Evolutionary conservation across 495 filamentous ascomycete genomes (phyloP).

Genomic region (Mytilinidion resinicola): DNA sequence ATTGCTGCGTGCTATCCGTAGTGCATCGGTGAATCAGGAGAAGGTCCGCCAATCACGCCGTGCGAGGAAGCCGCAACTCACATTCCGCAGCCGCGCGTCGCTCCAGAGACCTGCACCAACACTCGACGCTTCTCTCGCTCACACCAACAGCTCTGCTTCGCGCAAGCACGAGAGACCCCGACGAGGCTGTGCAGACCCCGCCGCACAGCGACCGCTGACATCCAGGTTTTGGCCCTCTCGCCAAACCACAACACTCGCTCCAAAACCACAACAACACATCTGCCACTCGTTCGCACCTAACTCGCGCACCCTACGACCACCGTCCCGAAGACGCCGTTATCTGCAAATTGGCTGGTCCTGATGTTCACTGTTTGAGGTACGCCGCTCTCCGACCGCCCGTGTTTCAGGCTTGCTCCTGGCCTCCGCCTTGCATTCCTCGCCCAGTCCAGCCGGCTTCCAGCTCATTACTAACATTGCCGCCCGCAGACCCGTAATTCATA

Average conservation of each 20-base stretch:
- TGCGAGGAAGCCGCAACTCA: conserved; percentile 2
- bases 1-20: not conserved
- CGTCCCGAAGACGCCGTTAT: conserved; percentile 14
- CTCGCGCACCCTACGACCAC: conserved; percentile 7
- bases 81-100: conserved; percentile 8
- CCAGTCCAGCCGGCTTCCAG: not conserved
- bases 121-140: conserved; percentile 16
- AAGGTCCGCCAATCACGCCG: conserved; percentile 4
- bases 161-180: conserved; percentile 10
- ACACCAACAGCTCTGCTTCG: not conserved
- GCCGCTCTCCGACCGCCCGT: conserved; percentile 12
- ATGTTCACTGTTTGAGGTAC: conserved; percentile 32
- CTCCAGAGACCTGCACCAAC: conserved; percentile 16
- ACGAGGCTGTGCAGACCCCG: conserved; percentile 8
- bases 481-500: conserved; percentile 17
- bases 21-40: conserved; percentile 2
- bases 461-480: conserved; percentile 13
- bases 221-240: conserved; percentile 1
- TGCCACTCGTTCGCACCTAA: conserved; percentile 12
- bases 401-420: conserved; percentile 14
- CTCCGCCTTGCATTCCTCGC: not conserved
- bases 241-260: conserved; percentile 3
- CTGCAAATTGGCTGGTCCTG: conserved; percentile 16
- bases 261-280: conserved; percentile 7
- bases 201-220: too few species aligned